These are phyloP conservation scores for Globisporangium nagaii DNA, from an alignment of 352 stramenopile genomes.

Conservation along the genomic window DNA sequence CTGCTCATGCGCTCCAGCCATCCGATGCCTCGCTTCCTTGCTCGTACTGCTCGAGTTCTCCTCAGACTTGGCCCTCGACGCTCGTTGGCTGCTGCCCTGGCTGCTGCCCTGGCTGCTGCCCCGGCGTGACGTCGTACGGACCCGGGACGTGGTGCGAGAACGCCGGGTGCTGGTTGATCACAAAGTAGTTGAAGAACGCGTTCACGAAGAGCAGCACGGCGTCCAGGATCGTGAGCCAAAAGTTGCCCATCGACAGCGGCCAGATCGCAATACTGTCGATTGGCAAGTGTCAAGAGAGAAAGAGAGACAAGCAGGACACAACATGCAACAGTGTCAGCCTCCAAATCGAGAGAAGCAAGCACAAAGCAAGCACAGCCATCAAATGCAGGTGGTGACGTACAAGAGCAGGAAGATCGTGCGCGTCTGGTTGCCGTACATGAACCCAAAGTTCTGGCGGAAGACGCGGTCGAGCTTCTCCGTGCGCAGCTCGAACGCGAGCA, in stretches of 20 bases:
- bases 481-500: slow-evolving; percentile 81
- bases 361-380: too few relatives aligned
- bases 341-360: too few relatives aligned
- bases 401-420: slow-evolving; percentile 86
- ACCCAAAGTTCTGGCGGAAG: slow-evolving; percentile 83
- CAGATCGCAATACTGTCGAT: slow-evolving; percentile 77
- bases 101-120: slow-evolving; percentile 2
- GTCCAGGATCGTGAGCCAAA: slow-evolving; percentile 86
- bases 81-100: not conserved
- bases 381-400: slow-evolving; percentile 31
- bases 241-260: slow-evolving; percentile 87
- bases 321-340: too few relatives aligned
- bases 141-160: slow-evolving; percentile 36
- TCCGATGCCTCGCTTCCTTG: too few relatives aligned
- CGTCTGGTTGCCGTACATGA: slow-evolving; percentile 89
- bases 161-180: slow-evolving; percentile 76
- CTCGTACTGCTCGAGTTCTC: not conserved
- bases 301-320: too few relatives aligned
- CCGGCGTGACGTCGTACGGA: not conserved
- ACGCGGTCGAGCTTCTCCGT: slow-evolving; percentile 77
- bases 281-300: not conserved
- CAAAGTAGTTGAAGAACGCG: slow-evolving; percentile 90
- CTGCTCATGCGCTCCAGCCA: too few relatives aligned
- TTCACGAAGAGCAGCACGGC: slow-evolving; percentile 85
- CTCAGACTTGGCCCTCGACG: slow-evolving; percentile 6